Conservation (phyloP, 257 asterid species). For the Ajuga chamaepitys region DNA sequence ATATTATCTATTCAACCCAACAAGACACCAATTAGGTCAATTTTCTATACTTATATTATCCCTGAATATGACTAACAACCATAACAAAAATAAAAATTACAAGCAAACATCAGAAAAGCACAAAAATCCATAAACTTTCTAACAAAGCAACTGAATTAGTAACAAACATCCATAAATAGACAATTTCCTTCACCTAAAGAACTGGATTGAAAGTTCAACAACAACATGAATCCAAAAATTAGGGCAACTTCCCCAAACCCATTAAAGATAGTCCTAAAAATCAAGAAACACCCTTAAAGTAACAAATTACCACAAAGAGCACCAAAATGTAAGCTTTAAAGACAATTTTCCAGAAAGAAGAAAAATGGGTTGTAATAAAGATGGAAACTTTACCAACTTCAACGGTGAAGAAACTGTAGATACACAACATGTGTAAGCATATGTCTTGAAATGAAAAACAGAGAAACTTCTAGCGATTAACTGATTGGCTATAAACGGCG, state of each 20-base stretch:
- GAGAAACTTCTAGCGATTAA: constrained; percentile 14
- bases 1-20: background rate
- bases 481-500: constrained; percentile 23
- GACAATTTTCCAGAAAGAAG: constrained; percentile 16
- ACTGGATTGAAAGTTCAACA: constrained; percentile 17
- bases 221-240: constrained; percentile 16
- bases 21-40: background rate
- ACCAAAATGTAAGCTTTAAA: constrained; percentile 21
- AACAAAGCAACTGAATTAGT: constrained; percentile 15
- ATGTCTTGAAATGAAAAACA: constrained; percentile 1
- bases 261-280: constrained; percentile 12
- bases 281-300: constrained; percentile 28
- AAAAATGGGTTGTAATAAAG: constrained; percentile 11
- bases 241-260: constrained; percentile 18
- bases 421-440: background rate
- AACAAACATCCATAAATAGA: constrained; percentile 3
- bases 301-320: constrained; percentile 8
- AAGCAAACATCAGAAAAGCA: constrained; percentile 13
- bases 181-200: constrained; percentile 27
- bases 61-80: constrained; percentile 15
- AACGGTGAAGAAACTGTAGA: constrained; percentile 7
- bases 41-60: background rate
- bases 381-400: constrained; percentile 42
- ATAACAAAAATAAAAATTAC: background rate
- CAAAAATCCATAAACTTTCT: constrained; percentile 15